These are phyloP conservation scores for Fusarium sp. DNA, from an alignment of 2,329 filamentous ascomycete genomes.

Conservation along the genomic window DNA sequence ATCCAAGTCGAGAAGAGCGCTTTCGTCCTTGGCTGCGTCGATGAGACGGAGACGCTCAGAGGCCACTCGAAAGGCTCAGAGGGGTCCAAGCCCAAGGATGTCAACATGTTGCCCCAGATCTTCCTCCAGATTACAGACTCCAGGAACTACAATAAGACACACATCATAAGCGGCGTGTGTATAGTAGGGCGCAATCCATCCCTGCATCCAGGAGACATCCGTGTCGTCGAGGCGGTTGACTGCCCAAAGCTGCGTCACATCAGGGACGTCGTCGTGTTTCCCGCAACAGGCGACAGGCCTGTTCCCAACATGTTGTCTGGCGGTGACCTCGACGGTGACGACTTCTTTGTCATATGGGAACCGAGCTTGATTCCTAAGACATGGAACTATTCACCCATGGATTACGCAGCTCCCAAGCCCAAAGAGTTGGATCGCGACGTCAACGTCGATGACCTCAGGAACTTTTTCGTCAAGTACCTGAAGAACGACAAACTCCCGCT, in stretches of 20 bases:
- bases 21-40: conserved; percentile 88
- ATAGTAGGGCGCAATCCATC: conserved; percentile 93
- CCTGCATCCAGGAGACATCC: conserved; percentile 90
- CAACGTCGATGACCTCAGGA: conserved; percentile 77
- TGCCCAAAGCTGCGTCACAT: conserved; percentile 79
- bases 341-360: conserved; percentile 97
- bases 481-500: conserved; percentile 85
- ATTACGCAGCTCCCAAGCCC: conserved; percentile 73
- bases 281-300: conserved; percentile 84
- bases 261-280: conserved; percentile 88
- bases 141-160: conserved; percentile 65
- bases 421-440: conserved; percentile 71
- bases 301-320: conserved; percentile 95
- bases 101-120: conserved; percentile 79
- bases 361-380: conserved; percentile 73
- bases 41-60: conserved; percentile 81
- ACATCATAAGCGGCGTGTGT: conserved; percentile 80
- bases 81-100: conserved; percentile 55
- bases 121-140: conserved; percentile 83
- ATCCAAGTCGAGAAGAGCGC: conserved; percentile 86
- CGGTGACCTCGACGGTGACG: conserved; percentile 94
- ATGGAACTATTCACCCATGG: conserved; percentile 84
- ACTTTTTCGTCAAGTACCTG: conserved; percentile 93
- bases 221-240: conserved; percentile 87
- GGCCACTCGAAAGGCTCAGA: conserved; percentile 72